Base-by-base conservation (phyloP, 2,329 filamentous ascomycete species). In the Mollisia scopiformis region DNA sequence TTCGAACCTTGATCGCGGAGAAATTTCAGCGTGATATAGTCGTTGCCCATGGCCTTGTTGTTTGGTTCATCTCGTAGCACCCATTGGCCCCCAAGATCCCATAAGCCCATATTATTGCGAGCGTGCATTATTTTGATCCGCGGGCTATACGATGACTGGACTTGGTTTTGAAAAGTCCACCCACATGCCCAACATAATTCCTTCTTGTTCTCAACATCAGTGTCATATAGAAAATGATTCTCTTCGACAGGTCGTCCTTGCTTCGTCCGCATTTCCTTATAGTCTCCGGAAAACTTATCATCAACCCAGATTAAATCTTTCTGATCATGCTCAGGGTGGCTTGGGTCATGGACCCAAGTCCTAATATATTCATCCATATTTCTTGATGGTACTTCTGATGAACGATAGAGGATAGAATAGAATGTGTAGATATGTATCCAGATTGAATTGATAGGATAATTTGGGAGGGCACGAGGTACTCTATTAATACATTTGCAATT, bases 11-110 rank as follows among this genome's bases (percentile, higher is more conserved):
- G 58, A 31, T 28, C 39, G 8, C 52, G 51, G 19, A 60, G 43
- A 30, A 55, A 60, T 16, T 60, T 11, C n/a, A 56, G 52, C 10
- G 58, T 56, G 10, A 60, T 51, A 39, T 35, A 60, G 37, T 60
- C 58, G 25, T 46, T 60, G 13, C 58, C 52, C 7, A 23, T 13
- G 6, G 51, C 50, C 39, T 11, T 27, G 21, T 60, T 52, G 35
- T 60, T 60, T n/a, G 58, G 52, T 16, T 55, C 23, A 19, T 60
- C 58, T 14, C 52, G 51, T 6, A 60, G 27, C 4, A 60, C 6
- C 58, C 51, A 60, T 10, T 37, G 23, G 1, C 52, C 39, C 30
- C 58, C 58, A 19, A 60, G 14, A 41, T 19, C 47, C 56, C 56
- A 58, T 16, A 58, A 1, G 3, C 49, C 56, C 46, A 35, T 35